phyloP scores from a whole-genome alignment of 768 basidiomycete genomes.

The Lactarius indigo region DNA sequence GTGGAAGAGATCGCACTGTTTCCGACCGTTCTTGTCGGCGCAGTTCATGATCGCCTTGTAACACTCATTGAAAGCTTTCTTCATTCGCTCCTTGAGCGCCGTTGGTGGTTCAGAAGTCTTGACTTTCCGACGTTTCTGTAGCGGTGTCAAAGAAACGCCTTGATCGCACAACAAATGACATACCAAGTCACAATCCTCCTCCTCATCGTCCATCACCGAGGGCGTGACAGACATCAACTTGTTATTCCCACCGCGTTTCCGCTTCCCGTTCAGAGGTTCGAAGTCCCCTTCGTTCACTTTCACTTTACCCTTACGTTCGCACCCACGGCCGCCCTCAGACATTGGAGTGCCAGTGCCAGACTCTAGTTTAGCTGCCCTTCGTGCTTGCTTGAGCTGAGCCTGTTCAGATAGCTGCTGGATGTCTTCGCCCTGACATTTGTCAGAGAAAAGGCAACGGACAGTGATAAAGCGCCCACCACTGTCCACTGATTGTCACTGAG shows the following conservation, averaged over 20 bases:
- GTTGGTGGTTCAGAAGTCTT: slow-evolving; percentile 57
- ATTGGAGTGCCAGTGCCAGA: slow-evolving; percentile 64
- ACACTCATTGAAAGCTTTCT: slow-evolving; percentile 80
- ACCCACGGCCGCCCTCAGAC: slow-evolving; percentile 54
- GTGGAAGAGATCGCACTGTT: too few relatives aligned
- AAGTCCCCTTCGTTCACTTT: slow-evolving; percentile 41
- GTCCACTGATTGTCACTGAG: slow-evolving; percentile 93
- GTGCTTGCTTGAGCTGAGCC: slow-evolving; percentile 56
- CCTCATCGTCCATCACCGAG: slow-evolving; percentile 78
- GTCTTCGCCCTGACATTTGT: slow-evolving; percentile 52
- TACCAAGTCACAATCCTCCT: slow-evolving; percentile 70
- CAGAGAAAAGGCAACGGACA: neutral
- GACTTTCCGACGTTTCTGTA: slow-evolving; percentile 83
- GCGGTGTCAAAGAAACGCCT: neutral
- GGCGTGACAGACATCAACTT: too few relatives aligned
- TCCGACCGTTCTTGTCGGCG: too few relatives aligned
- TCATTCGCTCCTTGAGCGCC: slow-evolving; percentile 69
- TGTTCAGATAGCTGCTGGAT: slow-evolving; percentile 68
- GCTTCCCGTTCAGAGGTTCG: too few relatives aligned
- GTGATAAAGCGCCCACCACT: slow-evolving; percentile 46
- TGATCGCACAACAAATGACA: slow-evolving; percentile 29
- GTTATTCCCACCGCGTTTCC: too few relatives aligned
- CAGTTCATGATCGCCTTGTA: too few relatives aligned
- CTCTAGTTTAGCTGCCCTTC: slow-evolving; percentile 56
- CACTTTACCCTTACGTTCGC: slow-evolving; percentile 53